Evolutionary conservation across 139 green algal genomes (phyloP).

Genomic region (Coelastrella sp.): DNA sequence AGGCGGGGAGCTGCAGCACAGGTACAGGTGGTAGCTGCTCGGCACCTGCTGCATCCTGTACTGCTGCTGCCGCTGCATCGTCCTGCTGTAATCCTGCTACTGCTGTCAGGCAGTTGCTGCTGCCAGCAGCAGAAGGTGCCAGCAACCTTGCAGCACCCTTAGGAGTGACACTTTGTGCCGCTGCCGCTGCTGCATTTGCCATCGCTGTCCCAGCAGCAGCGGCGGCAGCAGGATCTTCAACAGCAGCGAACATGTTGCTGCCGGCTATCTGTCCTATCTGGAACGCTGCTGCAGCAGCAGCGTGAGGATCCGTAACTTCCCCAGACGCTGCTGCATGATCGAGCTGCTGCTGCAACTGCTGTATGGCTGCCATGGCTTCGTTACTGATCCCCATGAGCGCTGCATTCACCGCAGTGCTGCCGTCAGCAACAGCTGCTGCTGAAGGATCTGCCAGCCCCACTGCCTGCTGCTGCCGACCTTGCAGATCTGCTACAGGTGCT

Average conservation of each 20-base stretch:
- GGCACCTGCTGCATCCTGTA: no score
- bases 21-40: no score
- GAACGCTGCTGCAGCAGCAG: conserved; percentile 24
- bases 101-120: conserved; percentile 27
- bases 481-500: background rate
- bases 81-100: background rate
- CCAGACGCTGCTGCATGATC: conserved; percentile 14
- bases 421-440: background rate
- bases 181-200: conserved; percentile 1
- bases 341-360: conserved; percentile 25
- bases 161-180: background rate
- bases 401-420: background rate
- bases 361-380: conserved; percentile 10
- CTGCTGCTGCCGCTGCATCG: no score
- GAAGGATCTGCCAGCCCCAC: background rate
- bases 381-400: background rate
- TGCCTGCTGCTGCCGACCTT: background rate
- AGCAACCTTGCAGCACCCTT: background rate
- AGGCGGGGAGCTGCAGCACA: no score
- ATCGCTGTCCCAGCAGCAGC: conserved; percentile 7
- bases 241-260: conserved; percentile 24
- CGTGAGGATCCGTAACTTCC: conserved; percentile 1
- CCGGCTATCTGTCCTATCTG: conserved; percentile 2
- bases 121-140: conserved; percentile 22
- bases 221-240: background rate